A percentile compares a stretch with the other conserved stretches of the same genome.
These are phyloP conservation scores for Geranomyces variabilis DNA, from an alignment of 192 early-diverging fungal species.

Conservation along the genomic window DNA sequence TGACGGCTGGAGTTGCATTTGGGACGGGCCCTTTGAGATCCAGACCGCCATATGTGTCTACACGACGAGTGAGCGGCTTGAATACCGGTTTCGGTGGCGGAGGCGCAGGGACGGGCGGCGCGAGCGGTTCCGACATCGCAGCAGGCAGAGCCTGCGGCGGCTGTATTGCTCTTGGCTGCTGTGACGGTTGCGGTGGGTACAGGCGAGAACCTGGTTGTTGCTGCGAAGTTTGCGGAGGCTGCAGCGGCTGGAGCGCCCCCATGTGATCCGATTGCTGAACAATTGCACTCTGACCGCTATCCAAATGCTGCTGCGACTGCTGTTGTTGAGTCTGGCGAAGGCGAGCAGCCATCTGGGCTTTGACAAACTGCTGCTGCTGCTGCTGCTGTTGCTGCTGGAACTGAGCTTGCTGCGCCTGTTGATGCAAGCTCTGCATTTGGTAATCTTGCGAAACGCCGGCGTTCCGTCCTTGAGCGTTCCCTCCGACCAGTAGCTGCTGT, in stretches of 20 bases:
- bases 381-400: conserved; percentile 9
- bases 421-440: not conserved
- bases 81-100: conserved; percentile 37
- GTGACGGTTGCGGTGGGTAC: not conserved
- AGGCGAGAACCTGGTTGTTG: not conserved
- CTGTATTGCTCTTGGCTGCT: not conserved
- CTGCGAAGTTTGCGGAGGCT: not conserved
- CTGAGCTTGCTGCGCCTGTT: conserved; percentile 1
- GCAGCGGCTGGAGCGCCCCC: not conserved
- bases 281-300: not conserved
- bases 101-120: not conserved
- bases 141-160: not conserved
- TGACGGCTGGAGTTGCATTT: conserved; percentile 8
- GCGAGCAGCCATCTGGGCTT: not conserved
- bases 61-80: conserved; percentile 63
- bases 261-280: not conserved
- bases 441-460: not conserved
- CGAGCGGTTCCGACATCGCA: not conserved
- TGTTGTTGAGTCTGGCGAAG: not conserved
- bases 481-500: not conserved
- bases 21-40: conserved; percentile 60
- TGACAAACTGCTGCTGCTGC: not conserved
- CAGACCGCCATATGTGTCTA: conserved; percentile 78
- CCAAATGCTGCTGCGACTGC: not conserved
- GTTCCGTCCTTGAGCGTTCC: not conserved